These are phyloP conservation scores for Neonectria punicea DNA, from an alignment of 2,329 filamentous ascomycete species.

Conservation along the genomic window DNA sequence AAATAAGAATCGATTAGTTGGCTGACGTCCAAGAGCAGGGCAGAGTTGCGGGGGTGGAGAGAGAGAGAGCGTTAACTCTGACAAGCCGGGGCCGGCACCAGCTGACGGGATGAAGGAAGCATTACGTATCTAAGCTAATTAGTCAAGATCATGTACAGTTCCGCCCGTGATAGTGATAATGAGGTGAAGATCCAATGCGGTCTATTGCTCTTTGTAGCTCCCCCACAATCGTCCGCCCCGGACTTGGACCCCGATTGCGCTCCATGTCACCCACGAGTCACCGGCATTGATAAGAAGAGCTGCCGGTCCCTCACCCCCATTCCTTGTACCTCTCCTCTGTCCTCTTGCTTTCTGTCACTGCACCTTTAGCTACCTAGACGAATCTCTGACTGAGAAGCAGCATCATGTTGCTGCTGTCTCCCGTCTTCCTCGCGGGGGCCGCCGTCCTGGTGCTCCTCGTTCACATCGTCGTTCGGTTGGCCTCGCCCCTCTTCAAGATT, in stretches of 20 bases:
- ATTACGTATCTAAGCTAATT: background rate
- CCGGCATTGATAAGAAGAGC: conserved; percentile 35
- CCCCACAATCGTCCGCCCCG: conserved; percentile 27
- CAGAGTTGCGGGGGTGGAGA: conserved; percentile 5
- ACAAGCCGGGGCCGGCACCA: background rate
- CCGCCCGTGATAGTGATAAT: background rate
- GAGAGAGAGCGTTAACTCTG: background rate
- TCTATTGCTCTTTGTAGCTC: conserved; percentile 1
- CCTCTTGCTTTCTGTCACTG: background rate
- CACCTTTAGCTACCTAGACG: background rate
- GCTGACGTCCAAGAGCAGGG: background rate
- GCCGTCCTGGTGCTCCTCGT: conserved; percentile 39
- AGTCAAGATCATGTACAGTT: background rate
- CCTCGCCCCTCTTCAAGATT: conserved; percentile 51
- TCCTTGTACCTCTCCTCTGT: background rate
- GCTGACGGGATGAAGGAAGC: background rate
- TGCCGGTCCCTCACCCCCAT: conserved; percentile 1
- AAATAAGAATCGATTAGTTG: conserved; percentile 30
- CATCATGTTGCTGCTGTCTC: conserved; percentile 45
- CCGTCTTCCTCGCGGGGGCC: conserved; percentile 38
- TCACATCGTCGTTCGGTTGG: conserved; percentile 42
- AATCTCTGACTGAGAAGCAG: background rate
- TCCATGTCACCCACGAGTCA: conserved; percentile 12
- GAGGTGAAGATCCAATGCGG: background rate
- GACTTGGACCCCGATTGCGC: conserved; percentile 27